Conservation (phyloP, 176 grass and related monocot genomes). For the Secale cereale region DNA sequence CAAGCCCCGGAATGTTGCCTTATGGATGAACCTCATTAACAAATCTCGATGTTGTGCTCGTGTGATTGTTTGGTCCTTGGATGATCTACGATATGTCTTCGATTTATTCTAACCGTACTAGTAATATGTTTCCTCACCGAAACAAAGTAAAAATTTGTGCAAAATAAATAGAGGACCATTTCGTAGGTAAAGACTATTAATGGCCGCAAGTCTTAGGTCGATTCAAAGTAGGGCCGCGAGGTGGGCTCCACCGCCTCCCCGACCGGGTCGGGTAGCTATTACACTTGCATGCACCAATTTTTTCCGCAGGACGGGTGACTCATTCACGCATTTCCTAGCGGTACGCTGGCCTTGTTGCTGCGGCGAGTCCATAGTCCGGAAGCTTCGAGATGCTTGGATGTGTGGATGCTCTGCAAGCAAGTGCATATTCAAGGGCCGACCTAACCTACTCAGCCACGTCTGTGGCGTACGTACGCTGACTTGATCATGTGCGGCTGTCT, state of each 20-base stretch:
- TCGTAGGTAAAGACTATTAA: neutral
- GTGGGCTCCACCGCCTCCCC: neutral
- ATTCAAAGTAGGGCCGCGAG: neutral
- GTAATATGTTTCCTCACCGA: neutral
- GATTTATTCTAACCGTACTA: no score
- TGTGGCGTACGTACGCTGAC: no score
- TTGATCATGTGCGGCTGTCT: no score
- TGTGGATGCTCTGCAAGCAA: neutral
- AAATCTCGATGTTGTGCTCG: no score
- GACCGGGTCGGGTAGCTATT: neutral
- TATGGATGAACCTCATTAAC: no score
- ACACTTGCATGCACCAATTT: neutral
- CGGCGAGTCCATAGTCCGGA: neutral
- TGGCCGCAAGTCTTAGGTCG: constrained; percentile 12
- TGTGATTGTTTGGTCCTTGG: no score
- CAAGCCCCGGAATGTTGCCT: no score
- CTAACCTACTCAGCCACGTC: no score
- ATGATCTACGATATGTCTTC: no score
- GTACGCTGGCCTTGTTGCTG: neutral
- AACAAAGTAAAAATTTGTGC: neutral
- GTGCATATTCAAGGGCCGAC: neutral
- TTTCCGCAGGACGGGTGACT: neutral
- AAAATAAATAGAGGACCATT: neutral
- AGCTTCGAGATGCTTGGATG: neutral
- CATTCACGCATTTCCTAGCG: neutral